phyloP scores from a whole-genome alignment of 2,329 filamentous ascomycete genomes.

The Paraphaeosphaeria sporulosa region DNA sequence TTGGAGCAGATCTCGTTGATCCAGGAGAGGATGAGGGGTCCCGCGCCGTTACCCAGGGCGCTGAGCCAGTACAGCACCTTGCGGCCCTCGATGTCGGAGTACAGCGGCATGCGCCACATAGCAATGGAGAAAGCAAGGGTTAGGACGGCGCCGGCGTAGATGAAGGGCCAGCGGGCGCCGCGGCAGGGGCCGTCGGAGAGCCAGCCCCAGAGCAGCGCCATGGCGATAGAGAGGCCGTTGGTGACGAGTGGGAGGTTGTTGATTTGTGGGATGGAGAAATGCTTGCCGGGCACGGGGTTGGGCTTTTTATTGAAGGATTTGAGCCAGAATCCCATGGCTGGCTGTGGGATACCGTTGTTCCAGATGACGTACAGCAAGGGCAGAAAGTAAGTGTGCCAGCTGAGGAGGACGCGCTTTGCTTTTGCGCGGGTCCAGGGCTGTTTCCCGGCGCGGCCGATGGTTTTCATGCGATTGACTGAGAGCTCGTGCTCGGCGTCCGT shows the following conservation, averaged over 20 bases:
- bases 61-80: constrained; percentile 11
- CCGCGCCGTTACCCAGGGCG: constrained; percentile 5
- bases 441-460: constrained; percentile 7
- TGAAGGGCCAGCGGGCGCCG: constrained; percentile 12
- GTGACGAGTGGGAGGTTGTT: constrained; percentile 8
- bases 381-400: constrained; percentile 9
- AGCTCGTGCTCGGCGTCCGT: constrained; percentile 1
- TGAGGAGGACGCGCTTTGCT: neutral
- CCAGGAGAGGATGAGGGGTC: constrained; percentile 10
- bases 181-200: constrained; percentile 8
- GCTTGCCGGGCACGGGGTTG: constrained; percentile 3
- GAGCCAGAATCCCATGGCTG: constrained; percentile 10
- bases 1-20: constrained; percentile 12
- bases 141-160: constrained; percentile 8
- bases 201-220: constrained; percentile 9
- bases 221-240: constrained; percentile 2
- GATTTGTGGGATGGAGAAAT: constrained; percentile 10
- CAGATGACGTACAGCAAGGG: constrained; percentile 10
- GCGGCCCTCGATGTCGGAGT: constrained; percentile 3
- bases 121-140: constrained; percentile 7
- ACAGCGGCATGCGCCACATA: constrained; percentile 5
- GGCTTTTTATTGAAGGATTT: constrained; percentile 10
- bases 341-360: constrained; percentile 4
- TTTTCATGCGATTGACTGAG: constrained; percentile 7
- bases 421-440: constrained; percentile 6